Conservation (phyloP, 2,329 filamentous ascomycete species). For the Verruconis gallopava region DNA sequence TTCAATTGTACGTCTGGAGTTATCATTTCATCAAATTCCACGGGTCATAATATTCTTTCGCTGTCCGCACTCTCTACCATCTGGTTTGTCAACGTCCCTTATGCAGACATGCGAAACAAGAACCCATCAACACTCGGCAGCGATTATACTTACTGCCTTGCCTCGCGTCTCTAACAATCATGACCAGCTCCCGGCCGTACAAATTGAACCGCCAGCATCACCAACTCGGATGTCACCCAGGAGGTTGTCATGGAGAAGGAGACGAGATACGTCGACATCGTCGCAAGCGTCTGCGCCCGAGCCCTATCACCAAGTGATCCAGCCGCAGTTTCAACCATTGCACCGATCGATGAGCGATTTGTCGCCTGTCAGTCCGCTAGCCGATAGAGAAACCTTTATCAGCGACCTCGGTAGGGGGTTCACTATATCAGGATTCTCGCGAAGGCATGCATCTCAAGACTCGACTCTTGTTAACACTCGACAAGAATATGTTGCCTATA, state of each 20-base stretch:
- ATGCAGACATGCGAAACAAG: too few species aligned
- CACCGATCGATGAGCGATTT: not conserved
- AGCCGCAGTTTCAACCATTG: not conserved
- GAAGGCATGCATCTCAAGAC: too few species aligned
- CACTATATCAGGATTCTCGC: too few species aligned
- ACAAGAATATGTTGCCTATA: too few species aligned
- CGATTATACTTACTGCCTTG: not conserved
- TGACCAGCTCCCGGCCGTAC: not conserved
- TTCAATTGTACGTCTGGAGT: too few species aligned
- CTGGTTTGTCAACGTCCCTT: too few species aligned
- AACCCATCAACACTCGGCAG: too few species aligned
- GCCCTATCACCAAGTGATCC: not conserved
- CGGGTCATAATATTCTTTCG: too few species aligned
- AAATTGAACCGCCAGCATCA: not conserved
- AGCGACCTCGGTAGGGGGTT: not conserved
- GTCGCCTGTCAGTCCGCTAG: not conserved
- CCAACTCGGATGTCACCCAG: not conserved
- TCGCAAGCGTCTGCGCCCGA: not conserved
- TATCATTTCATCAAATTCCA: too few species aligned
- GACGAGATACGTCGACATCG: not conserved
- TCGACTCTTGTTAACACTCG: too few species aligned
- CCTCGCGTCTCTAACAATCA: not conserved
- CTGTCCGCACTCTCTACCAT: too few species aligned
- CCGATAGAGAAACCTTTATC: not conserved
- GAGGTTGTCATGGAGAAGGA: not conserved